Evolutionary conservation across 306 rosid species (phyloP).

Genomic region (Coriaria nepalensis): DNA sequence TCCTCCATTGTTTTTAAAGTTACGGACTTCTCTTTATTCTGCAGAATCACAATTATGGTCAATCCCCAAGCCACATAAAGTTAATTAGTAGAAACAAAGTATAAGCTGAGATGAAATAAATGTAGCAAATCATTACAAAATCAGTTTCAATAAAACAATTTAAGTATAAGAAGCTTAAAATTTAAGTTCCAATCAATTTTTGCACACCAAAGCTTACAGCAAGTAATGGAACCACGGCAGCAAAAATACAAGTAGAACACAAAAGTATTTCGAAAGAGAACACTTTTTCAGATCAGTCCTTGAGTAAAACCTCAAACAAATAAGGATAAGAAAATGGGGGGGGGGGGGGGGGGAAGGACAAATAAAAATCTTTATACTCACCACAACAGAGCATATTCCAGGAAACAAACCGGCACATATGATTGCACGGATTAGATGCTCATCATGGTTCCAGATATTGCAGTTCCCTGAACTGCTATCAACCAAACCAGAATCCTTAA

Average conservation of each 20-base stretch:
- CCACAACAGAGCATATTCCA: conserved; percentile 93
- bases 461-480: conserved; percentile 34
- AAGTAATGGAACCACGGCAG: no score
- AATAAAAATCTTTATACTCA: conserved; percentile 29
- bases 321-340: not conserved
- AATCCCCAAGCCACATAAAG: not conserved
- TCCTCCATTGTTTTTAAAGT: conserved; percentile 85
- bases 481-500: conserved; percentile 56
- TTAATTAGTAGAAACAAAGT: no score
- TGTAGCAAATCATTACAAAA: not conserved
- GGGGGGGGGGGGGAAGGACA: not conserved
- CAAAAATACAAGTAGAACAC: no score
- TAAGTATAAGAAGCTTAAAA: no score
- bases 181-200: no score
- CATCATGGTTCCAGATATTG: conserved; percentile 54
- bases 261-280: no score
- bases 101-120: not conserved
- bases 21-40: conserved; percentile 83
- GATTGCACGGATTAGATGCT: conserved; percentile 60
- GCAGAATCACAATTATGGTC: conserved; percentile 19
- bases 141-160: no score
- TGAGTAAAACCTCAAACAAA: not conserved
- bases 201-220: no score
- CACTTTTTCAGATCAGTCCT: not conserved
- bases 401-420: conserved; percentile 79